Base-by-base conservation (phyloP, 768 basidiomycete genomes). In the Boletus rufocinnamomeus region DNA sequence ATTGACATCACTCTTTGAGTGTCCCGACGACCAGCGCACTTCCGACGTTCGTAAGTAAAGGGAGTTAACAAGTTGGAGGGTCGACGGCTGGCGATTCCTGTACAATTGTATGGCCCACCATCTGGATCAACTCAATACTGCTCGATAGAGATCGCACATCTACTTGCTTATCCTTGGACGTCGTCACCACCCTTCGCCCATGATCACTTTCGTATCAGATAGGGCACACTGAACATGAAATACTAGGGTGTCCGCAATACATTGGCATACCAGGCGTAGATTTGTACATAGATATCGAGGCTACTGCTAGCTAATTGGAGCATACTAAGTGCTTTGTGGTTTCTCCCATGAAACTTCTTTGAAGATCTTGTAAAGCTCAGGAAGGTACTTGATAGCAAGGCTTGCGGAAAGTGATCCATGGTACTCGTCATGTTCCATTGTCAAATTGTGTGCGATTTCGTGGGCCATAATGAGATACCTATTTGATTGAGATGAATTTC, bases 391-490 rank as follows among this genome's bases (percentile, higher is more conserved):
- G 34, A 57, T 10, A 35, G 49, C 64, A 4, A 69, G 27, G 34
- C 40, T 44, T 23, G 67, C 50, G 32, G 62, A 63, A 21, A 71
- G 50, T 4, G 64, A 46, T 21, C 70, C 69, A 19, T 70, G 69
- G 34, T 71, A 57, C 49, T 69, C 69, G 5, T 71, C 65, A 14
- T 71, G 70, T 17, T 67, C 65, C 54, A 58, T 51, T 0, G 62
- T 56, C 13, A 50, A 45, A 11, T 68, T 65, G 56, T 70, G 70
- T 17, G 69, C 70, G 7, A 70, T 61, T 51, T 70, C 69, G 17
- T 70, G 69, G 2, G 62, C 68, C 59, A 72, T 68, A 4, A 70
- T 66, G 35, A 72, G 65, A 34, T 63, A 70, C 69, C 69, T 70
- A 14, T 52, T 41, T 8, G 25, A 43, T 25, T 0, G 14, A 38